Conservation (phyloP, 495 filamentous ascomycete species). For the Podospora bellae-mahoneyi region DNA sequence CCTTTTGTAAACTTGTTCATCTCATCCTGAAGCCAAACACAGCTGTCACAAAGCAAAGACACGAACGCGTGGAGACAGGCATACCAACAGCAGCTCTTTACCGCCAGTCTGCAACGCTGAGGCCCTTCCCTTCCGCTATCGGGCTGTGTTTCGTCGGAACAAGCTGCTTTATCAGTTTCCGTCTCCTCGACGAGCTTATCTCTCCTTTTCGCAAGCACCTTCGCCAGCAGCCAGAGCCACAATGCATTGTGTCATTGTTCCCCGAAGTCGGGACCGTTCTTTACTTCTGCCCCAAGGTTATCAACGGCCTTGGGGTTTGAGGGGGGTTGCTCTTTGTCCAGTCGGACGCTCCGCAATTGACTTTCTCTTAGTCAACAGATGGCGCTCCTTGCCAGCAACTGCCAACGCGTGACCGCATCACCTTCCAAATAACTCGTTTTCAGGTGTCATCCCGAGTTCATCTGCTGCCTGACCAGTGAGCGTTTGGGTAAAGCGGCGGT, state of each 20-base stretch:
- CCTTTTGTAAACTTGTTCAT: neutral
- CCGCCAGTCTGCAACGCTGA: conserved; percentile 1
- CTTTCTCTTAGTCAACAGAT: conserved; percentile 36
- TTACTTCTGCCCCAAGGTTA: conserved; percentile 10
- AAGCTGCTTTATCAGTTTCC: conserved; percentile 1
- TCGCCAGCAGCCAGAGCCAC: neutral
- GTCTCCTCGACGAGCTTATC: conserved; percentile 10
- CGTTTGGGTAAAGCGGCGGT: neutral
- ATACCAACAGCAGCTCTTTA: conserved; percentile 1
- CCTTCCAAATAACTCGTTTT: conserved; percentile 14
- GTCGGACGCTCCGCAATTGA: conserved; percentile 29
- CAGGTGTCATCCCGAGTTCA: conserved; percentile 7
- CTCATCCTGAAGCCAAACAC: neutral
- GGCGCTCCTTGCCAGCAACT: conserved; percentile 8
- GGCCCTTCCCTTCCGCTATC: neutral
- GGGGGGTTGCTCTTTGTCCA: conserved; percentile 21
- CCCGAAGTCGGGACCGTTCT: conserved; percentile 30
- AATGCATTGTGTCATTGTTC: conserved; percentile 18
- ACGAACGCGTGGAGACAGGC: neutral
- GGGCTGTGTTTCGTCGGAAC: neutral
- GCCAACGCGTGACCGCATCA: conserved; percentile 27
- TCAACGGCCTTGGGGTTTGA: conserved; percentile 14
- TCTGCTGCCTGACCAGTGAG: conserved; percentile 5
- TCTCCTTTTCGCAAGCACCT: conserved; percentile 1
- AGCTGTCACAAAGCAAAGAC: neutral